Evolutionary conservation across 805 yeast species (phyloP), one percentile per base, ranked within the genome.

Genomic region (Candida methanosorbosa): DNA sequence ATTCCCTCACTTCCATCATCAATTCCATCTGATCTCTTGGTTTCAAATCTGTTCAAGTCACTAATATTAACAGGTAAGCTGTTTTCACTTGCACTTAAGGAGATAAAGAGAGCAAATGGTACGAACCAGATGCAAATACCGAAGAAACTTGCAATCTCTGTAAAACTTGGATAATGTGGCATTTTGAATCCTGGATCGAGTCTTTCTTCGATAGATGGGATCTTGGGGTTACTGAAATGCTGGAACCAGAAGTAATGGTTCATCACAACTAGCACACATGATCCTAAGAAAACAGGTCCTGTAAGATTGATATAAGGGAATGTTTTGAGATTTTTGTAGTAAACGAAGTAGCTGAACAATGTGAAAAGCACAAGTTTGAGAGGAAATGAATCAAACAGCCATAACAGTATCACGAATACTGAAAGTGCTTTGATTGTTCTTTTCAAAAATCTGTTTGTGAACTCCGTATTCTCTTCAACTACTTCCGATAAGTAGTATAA

Each of bases 61-160:
- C 44, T 33, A 18, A 46, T 36, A 18, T 44, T 52, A 4, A 50
- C 65, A 8, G 98, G 98, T 29, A 92, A 67, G 15, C 82, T 76
- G 49, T 84, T 81, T 50, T 92, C 98, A 42, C 85, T 83, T 1
- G 97, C 97, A 52, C 94, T 83, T 39, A 92, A 65, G 21, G 95
- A 81, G 14, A 92, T 90, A 57, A 92, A 90, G 38, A 92, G 66
- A 4, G 95, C 79, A 56, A 92, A 86, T 23, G 98, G 98, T 20
- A 92, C 73, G 39, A 90, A 69, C 98, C 98, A 92, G 15, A 92
- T 78, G 48, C 92, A 79, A 28, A 92, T 60, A 1, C 96, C 98
- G 53, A 92, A 88, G 56, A 92, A 92, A 3, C 96, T 81, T n/a
- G 96, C 84, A 4, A 92, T 84, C 53, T 92, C 95, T 1, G 87